Evolutionary conservation across 345 rosid species (phyloP), one percentile per base, ranked within the genome.

Genomic region (Syzygium aqueum): DNA sequence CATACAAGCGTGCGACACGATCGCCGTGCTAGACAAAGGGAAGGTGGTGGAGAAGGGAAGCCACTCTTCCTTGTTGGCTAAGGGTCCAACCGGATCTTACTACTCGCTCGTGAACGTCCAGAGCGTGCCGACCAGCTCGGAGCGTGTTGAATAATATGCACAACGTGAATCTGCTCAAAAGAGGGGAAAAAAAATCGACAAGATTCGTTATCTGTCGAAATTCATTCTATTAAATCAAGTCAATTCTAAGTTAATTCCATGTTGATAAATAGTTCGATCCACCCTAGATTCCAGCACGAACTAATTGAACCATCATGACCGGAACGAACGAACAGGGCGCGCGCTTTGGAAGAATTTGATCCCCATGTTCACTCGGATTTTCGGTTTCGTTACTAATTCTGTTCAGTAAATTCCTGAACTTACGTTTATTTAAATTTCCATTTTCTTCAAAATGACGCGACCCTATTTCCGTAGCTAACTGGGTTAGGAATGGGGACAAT

Each of bases 11-110:
- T 94, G 95, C 73, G 94, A 95, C 51, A 51, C 84, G 7, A 96
- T 94, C 65, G 92, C 93, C 0, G 97, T 93, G 86, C 25, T 96
- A 33, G 93, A 94, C 10, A 90, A 92, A 87, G 98, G 97, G 2
- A 89, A 33, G 40, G 91, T 95, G 33, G 94, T 93, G 10, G 95
- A 94, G 86, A 92, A 88, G 88, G 98, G 98, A 83, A 91, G 94
- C 40, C 97, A 94, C 85, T 89, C 92, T 0, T 91, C 93, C 43
- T 90, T 96, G 91, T 86, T 93, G 90, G 91, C 94, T 2, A 91
- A 88, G 37, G 95, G 96, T 1, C 89, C 93, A 9, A 85, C 61
- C 0, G 94, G 96, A 73, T 93, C 91, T 59, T 96, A 94, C 78
- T 91, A 87, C 90, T 96, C 97, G 19, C 88, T 95, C 85, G 94